phyloP scores from a whole-genome alignment of 352 stramenopile genomes.

The Plasmopara muralis region DNA sequence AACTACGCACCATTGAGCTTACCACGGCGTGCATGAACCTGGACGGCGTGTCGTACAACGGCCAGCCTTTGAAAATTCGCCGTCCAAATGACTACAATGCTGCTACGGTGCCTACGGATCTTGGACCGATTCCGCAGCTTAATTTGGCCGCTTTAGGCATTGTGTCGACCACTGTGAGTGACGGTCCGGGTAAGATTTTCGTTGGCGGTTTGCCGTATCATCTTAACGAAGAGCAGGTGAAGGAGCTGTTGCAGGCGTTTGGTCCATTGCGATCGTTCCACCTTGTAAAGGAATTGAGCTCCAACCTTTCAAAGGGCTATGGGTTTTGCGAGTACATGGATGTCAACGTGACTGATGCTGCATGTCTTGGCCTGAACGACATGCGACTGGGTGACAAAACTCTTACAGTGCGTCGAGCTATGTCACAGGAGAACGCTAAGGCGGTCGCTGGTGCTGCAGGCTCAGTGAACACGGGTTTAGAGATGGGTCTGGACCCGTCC shows the following conservation, averaged over 20 bases:
- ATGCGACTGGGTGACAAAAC: slow-evolving; percentile 92
- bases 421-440: slow-evolving; percentile 70
- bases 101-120: slow-evolving; percentile 69
- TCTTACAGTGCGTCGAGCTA: slow-evolving; percentile 84
- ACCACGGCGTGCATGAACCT: slow-evolving; percentile 94
- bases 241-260: slow-evolving; percentile 93
- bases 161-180: slow-evolving; percentile 90
- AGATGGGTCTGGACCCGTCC: slow-evolving; percentile 65
- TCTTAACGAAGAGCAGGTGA: slow-evolving; percentile 92
- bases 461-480: slow-evolving; percentile 58
- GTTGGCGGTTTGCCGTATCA: slow-evolving; percentile 96
- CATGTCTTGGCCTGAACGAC: slow-evolving; percentile 92
- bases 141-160: slow-evolving; percentile 91
- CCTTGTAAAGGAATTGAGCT: slow-evolving; percentile 91
- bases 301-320: slow-evolving; percentile 94
- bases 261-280: slow-evolving; percentile 94
- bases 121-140: slow-evolving; percentile 84
- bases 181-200: slow-evolving; percentile 98
- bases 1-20: slow-evolving; percentile 96
- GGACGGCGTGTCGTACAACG: slow-evolving; percentile 92
- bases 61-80: slow-evolving; percentile 93
- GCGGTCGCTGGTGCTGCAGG: slow-evolving; percentile 52
- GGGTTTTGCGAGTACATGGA: slow-evolving; percentile 97
- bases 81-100: slow-evolving; percentile 98
- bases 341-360: slow-evolving; percentile 84